These are phyloP conservation scores for Mortierella antarctica DNA, from an alignment of 192 early-diverging fungal species.

Conservation along the genomic window DNA sequence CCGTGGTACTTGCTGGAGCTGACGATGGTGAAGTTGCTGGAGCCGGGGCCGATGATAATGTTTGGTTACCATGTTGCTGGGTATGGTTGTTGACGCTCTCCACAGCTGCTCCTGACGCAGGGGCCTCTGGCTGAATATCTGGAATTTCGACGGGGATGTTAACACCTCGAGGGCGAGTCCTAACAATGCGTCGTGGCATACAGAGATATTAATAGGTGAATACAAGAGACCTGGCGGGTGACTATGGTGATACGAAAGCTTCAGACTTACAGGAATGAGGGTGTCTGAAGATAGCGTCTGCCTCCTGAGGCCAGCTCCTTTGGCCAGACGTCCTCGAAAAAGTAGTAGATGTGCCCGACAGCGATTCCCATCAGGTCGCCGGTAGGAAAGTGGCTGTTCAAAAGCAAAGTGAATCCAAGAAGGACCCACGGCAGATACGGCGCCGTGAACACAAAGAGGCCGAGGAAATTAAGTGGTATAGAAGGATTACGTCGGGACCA, in stretches of 20 bases:
- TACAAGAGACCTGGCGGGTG: background rate
- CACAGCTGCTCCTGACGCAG: background rate
- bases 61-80: background rate
- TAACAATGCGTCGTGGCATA: background rate
- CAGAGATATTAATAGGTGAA: background rate
- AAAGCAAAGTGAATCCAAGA: slow-evolving; percentile 85
- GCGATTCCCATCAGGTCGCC: slow-evolving; percentile 86
- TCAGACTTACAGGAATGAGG: slow-evolving; percentile 60
- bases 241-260: background rate
- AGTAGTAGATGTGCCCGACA: slow-evolving; percentile 96
- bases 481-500: slow-evolving; percentile 98
- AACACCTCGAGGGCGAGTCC: slow-evolving; percentile 20
- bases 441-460: slow-evolving; percentile 91
- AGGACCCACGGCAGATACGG: slow-evolving; percentile 94
- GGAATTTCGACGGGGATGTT: slow-evolving; percentile 33
- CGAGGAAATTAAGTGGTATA: slow-evolving; percentile 88
- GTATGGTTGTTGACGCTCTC: background rate
- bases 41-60: background rate
- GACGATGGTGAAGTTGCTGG: slow-evolving; percentile 10
- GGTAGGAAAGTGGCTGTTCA: slow-evolving; percentile 80
- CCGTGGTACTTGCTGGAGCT: slow-evolving; percentile 7
- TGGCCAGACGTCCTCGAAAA: slow-evolving; percentile 95
- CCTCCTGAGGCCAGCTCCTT: slow-evolving; percentile 69
- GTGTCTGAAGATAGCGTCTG: slow-evolving; percentile 64
- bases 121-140: slow-evolving; percentile 3